phyloP scores from a whole-genome alignment of 768 basidiomycete genomes.

The Tylopilus sp. region DNA sequence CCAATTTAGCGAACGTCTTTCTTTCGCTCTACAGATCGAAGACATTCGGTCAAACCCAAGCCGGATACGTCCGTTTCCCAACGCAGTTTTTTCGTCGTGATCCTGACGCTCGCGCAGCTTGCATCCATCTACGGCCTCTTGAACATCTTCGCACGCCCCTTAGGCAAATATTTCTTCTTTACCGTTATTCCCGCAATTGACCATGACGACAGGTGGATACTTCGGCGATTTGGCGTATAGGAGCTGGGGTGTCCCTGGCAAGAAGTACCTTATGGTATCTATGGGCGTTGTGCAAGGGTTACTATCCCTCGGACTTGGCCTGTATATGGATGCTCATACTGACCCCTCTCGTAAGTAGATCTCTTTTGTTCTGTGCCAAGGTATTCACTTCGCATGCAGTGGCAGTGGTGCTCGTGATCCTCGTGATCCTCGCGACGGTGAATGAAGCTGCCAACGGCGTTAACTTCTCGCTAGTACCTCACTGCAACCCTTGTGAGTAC shows the following conservation, averaged over 20 bases:
- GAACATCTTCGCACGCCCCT: slow-evolving; percentile 2
- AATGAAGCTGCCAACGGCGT: slow-evolving; percentile 3
- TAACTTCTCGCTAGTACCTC: slow-evolving; percentile 4
- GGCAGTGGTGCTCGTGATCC: not conserved
- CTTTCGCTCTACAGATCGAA: slow-evolving; percentile 1
- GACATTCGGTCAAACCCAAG: slow-evolving; percentile 4
- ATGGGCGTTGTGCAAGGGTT: slow-evolving; percentile 2
- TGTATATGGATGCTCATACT: slow-evolving; percentile 34
- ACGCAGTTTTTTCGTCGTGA: not conserved
- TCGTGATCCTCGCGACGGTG: not conserved
- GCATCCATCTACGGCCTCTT: slow-evolving; percentile 3
- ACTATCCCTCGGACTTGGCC: slow-evolving; percentile 27
- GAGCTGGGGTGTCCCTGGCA: slow-evolving; percentile 5
- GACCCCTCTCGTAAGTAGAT: slow-evolving; percentile 19
- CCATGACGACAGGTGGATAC: slow-evolving; percentile 1
- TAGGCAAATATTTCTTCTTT: not conserved
- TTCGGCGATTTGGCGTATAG: slow-evolving; percentile 6
- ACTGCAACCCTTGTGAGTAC: slow-evolving; percentile 8
- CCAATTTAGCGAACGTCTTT: slow-evolving; percentile 5
- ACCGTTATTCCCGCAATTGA: not conserved
- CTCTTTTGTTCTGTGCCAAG: not conserved
- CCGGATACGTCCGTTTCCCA: slow-evolving; percentile 5
- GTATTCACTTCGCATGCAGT: not conserved
- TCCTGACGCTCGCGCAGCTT: not conserved
- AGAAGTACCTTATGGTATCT: slow-evolving; percentile 4